Base-by-base conservation (phyloP, 2,329 filamentous ascomycete genomes). In the Penicillium verrucosum region DNA sequence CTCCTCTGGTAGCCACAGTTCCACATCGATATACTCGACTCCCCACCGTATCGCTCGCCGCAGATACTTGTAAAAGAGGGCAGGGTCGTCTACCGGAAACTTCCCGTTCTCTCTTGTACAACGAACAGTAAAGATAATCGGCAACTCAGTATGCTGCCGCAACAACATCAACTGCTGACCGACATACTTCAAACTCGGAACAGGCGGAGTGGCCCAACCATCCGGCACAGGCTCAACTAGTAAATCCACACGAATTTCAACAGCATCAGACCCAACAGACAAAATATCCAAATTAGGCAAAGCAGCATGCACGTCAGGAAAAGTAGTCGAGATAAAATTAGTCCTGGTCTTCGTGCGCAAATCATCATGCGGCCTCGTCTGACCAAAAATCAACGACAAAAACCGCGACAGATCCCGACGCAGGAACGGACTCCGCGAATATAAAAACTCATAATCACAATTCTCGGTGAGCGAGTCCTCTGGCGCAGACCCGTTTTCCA, bases 391-490 rank as follows among this genome's bases (percentile, higher is more conserved):
- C 68, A 94, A 87, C 6, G 89, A 89, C 27, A 92, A 82, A 69
- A 92, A 94, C 37, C 90, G 84, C 10, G 89, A 85, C 44, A 94
- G 77, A 68, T 94, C 89, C 55, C 89, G 82, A 29, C 90, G 85
- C 60, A 88, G 86, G 70, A 89, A 90, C 1, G 87, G 83, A 9
- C 82, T 80, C 60, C 86, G 83, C 4, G 88, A 89, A 76, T 94
- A 95, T 21, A 95, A 80, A 65, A 93, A 94, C 71, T 95, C 90
- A 75, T 93, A 94, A 75, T 94, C 89, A 76, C 89, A 92, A 56
- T 82, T 74, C 27, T 83, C 78, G 16, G 87, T 90, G 25, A 92
- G 80, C 44, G 79, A 72, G 38, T 82, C 71, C 63, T 90, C 85
- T n/a, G 87, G 85, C 18, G 85, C 85, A 77, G 87, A 89, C 30